Base-by-base conservation (phyloP, 2,329 filamentous ascomycete genomes). In the Aureobasidium sp. region DNA sequence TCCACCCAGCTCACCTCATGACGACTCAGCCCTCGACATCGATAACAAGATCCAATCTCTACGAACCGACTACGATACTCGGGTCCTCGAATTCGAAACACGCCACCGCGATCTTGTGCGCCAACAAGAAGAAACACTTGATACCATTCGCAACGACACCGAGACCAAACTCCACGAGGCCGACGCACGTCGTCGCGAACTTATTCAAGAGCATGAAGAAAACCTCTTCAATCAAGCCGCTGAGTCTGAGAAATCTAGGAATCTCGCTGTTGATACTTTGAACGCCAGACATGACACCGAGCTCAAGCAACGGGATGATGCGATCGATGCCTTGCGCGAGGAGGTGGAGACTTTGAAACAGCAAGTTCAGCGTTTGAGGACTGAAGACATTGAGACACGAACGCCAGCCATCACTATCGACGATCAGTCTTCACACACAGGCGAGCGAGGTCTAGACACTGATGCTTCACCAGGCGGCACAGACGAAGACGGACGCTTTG, bases 11-110 rank as follows among this genome's bases (percentile, higher is more conserved):
- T n/a, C 48, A 4, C 48, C 25, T 7, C 21, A n/a, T 8, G 21
- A 24, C 14, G 38, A n/a, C 8, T 41, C 27, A 6, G 14, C 37
- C 3, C 35, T 16, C 2, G 38, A 41, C 34, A 27, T 27, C 1
- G 27, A 40, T 35, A 41, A 25, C 17, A 40, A 51, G 7, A 14
- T 41, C 0, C 19, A 32, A 3, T 11, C 37, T 6, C 45, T 50
- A 5, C 22, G 45, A 16, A 16, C 45, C 11, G 45, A 50, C 17
- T 50, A 50, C 6, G 45, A 50, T n/a, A 34, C 45, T 16, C 21
- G 45, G 24, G 45, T 50, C 12, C 12, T 27, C 16, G 45, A 50
- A 16, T 50, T 50, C 14, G 45, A 50, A 6, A 50, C 45, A 2
- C 35, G 45, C 17, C 45, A 50, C 16, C 35, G 45, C 17, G 45